These are phyloP conservation scores for Stephania cephalantha DNA, from an alignment of 164 flowering plant species.

Conservation along the genomic window DNA sequence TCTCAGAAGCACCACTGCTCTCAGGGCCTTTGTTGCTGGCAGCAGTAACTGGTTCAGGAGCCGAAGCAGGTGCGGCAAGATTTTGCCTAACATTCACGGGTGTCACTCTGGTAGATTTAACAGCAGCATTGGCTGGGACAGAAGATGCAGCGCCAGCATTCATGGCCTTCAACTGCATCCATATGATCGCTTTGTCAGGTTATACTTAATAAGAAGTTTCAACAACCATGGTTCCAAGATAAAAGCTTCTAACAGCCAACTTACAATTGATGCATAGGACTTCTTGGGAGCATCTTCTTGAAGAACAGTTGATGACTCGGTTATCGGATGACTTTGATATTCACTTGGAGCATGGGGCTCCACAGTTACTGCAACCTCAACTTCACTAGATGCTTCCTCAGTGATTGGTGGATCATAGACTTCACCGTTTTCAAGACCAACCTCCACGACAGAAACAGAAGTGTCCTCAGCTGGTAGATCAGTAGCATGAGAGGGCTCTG, in stretches of 20 bases:
- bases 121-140: neutral
- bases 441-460: conserved; percentile 25
- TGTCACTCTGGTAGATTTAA: neutral
- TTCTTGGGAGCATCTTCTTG: conserved; percentile 53
- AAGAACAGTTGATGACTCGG: conserved; percentile 20
- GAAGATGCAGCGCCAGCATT: conserved; percentile 9
- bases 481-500: conserved; percentile 38
- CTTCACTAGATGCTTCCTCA: conserved; percentile 34
- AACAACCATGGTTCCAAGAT: neutral
- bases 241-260: conserved; percentile 15
- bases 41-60: conserved; percentile 30
- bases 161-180: conserved; percentile 30
- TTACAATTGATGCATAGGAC: conserved; percentile 69
- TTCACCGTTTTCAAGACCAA: conserved; percentile 32
- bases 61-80: conserved; percentile 7
- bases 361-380: conserved; percentile 37
- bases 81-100: neutral
- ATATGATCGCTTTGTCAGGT: neutral
- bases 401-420: conserved; percentile 39
- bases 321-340: conserved; percentile 21
- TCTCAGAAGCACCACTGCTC: neutral
- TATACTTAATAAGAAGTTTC: neutral
- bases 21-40: neutral
- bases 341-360: conserved; percentile 27
- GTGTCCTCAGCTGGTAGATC: conserved; percentile 29